A percentile compares a stretch with the other conserved stretches of the same genome.
Evolutionary conservation across 129 eudicot species (phyloP).

Genomic region (Chrysanthemum lavandulifolium): DNA sequence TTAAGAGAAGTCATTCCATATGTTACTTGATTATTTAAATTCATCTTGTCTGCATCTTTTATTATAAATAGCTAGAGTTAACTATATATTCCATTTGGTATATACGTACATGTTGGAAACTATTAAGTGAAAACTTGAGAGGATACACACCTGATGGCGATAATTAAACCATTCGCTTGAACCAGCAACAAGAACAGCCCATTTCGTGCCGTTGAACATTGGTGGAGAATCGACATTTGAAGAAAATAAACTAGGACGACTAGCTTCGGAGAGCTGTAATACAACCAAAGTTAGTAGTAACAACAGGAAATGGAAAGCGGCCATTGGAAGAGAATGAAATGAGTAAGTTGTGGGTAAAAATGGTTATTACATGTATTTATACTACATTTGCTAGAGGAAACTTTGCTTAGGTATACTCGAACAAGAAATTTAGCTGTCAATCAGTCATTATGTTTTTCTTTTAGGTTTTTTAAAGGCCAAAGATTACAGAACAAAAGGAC

Average conservation of each 20-base stretch:
- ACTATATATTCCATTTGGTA: background rate
- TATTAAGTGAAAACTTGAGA: background rate
- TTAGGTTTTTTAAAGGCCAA: constrained; percentile 9
- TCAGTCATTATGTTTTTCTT: background rate
- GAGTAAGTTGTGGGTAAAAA: too few species aligned
- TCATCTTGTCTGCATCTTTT: too few species aligned
- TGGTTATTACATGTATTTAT: background rate
- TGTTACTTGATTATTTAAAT: too few species aligned
- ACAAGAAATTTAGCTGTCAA: constrained; percentile 11
- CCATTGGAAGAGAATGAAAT: constrained; percentile 16
- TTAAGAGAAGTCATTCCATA: background rate
- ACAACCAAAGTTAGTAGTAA: constrained; percentile 24
- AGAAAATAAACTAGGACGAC: constrained; percentile 22
- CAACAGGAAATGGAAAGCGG: constrained; percentile 14
- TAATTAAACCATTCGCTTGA: constrained; percentile 63
- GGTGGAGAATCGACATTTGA: background rate
- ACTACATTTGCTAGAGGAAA: background rate
- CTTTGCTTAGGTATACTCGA: constrained; percentile 11
- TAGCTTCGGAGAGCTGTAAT: constrained; percentile 30
- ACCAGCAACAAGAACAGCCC: constrained; percentile 97
- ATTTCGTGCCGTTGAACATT: constrained; percentile 35
- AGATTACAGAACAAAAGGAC: background rate
- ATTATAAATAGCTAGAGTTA: too few species aligned
- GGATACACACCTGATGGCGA: constrained; percentile 67
- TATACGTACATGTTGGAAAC: too few species aligned